phyloP scores from a whole-genome alignment of 1,139 yeast genomes.

The Saccharomyces uvarum region DNA sequence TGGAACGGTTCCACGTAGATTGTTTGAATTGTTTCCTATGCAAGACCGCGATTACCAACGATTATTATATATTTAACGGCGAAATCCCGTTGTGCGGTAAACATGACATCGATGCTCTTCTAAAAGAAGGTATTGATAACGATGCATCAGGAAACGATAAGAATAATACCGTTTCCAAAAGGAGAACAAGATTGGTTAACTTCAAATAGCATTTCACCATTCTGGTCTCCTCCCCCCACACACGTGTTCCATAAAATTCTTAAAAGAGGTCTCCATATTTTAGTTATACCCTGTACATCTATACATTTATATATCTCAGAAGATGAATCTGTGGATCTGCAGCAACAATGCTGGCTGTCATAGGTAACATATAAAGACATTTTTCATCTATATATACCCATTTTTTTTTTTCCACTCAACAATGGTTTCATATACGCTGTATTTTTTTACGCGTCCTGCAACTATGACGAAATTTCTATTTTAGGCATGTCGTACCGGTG shows the following conservation, averaged over 20 bases:
- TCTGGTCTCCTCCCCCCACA: not conserved
- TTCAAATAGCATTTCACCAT: constrained; percentile 5
- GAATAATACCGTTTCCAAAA: constrained; percentile 18
- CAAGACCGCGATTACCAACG: constrained; percentile 39
- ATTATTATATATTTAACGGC: constrained; percentile 39
- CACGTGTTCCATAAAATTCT: not conserved
- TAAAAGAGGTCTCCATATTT: not conserved
- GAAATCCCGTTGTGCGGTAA: constrained; percentile 25
- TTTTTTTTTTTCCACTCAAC: not conserved
- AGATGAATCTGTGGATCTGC: not conserved
- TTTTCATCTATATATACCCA: not conserved
- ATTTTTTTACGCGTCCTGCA: not conserved
- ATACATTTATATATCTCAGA: not conserved
- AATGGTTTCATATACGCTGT: not conserved
- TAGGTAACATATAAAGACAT: not conserved
- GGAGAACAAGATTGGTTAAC: constrained; percentile 23
- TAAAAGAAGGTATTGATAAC: constrained; percentile 13
- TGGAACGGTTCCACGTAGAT: constrained; percentile 57
- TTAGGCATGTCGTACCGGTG: not conserved
- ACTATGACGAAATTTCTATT: not conserved
- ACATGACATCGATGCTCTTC: constrained; percentile 24
- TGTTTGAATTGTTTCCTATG: constrained; percentile 59
- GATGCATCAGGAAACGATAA: constrained; percentile 3
- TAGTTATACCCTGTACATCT: not conserved
- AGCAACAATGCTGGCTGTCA: not conserved